Evolutionary conservation across 306 rosid genomes (phyloP).

Genomic region (Albizia julibrissin): DNA sequence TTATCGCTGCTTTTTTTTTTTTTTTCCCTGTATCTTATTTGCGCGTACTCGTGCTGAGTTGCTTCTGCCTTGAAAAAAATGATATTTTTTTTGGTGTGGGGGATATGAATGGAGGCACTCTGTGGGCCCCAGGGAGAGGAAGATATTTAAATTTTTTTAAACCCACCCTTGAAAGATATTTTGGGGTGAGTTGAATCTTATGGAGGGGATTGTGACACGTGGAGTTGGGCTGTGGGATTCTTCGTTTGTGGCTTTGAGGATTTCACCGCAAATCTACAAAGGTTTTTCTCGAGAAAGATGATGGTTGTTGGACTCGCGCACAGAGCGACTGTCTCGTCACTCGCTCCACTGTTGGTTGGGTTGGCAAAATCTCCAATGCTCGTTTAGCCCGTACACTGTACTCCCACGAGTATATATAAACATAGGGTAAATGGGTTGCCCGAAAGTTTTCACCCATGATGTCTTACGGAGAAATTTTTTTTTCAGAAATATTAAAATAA

Average conservation of each 20-base stretch:
- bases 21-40: too few species aligned
- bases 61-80: background rate
- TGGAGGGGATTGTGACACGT: conserved; percentile 45
- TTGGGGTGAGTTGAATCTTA: conserved; percentile 38
- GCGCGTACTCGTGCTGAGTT: too few species aligned
- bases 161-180: conserved; percentile 48
- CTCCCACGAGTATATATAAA: background rate
- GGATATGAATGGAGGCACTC: conserved; percentile 17
- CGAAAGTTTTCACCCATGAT: too few species aligned
- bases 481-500: too few species aligned
- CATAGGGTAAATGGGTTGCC: too few species aligned
- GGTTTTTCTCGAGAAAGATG: background rate
- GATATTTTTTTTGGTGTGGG: conserved; percentile 42
- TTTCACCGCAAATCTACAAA: conserved; percentile 33
- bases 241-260: conserved; percentile 45
- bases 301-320: background rate
- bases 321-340: background rate
- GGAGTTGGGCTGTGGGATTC: background rate
- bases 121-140: conserved; percentile 2
- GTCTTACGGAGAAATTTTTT: too few species aligned
- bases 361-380: background rate
- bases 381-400: background rate
- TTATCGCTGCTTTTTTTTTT: background rate
- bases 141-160: conserved; percentile 37
- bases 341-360: conserved; percentile 19